These are phyloP conservation scores for Fragosphaeria purpurea DNA, from an alignment of 2,329 filamentous ascomycete genomes.

Conservation along the genomic window DNA sequence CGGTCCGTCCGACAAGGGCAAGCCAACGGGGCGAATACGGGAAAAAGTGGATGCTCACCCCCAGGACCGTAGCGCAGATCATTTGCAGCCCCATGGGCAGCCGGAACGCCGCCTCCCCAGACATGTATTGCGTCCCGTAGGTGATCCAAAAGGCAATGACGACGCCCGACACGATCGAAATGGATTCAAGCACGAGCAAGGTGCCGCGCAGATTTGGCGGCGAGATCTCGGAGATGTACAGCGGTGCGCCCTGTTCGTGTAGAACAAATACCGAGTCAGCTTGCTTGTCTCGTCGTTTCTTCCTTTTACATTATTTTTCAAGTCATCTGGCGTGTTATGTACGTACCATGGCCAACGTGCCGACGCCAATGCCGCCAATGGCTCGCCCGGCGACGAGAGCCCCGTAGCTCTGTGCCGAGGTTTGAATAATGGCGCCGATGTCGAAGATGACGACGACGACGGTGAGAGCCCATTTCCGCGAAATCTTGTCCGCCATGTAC, in stretches of 20 bases:
- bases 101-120: background rate
- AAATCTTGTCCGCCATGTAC: slow-evolving; percentile 30
- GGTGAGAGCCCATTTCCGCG: slow-evolving; percentile 31
- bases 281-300: too few species aligned
- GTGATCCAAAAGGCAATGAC: slow-evolving; percentile 32
- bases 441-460: slow-evolving; percentile 29
- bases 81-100: slow-evolving; percentile 2
- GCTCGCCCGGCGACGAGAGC: slow-evolving; percentile 19
- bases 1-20: slow-evolving; percentile 3
- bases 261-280: too few species aligned
- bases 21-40: slow-evolving; percentile 9
- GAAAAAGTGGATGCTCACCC: background rate
- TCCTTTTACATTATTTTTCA: too few species aligned
- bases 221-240: slow-evolving; percentile 10
- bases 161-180: slow-evolving; percentile 25
- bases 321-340: too few species aligned
- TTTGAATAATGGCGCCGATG: slow-evolving; percentile 32
- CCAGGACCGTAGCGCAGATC: background rate
- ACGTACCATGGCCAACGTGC: slow-evolving; percentile 22
- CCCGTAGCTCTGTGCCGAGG: slow-evolving; percentile 18
- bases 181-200: slow-evolving; percentile 2
- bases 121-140: slow-evolving; percentile 22
- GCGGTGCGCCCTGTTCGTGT: slow-evolving; percentile 16
- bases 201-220: slow-evolving; percentile 7
- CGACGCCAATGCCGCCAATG: slow-evolving; percentile 22